A percentile compares a stretch with the other conserved stretches of the same genome.
phyloP scores from a whole-genome alignment of 2,329 filamentous ascomycete species.

The Thielaviopsis ethacetica region DNA sequence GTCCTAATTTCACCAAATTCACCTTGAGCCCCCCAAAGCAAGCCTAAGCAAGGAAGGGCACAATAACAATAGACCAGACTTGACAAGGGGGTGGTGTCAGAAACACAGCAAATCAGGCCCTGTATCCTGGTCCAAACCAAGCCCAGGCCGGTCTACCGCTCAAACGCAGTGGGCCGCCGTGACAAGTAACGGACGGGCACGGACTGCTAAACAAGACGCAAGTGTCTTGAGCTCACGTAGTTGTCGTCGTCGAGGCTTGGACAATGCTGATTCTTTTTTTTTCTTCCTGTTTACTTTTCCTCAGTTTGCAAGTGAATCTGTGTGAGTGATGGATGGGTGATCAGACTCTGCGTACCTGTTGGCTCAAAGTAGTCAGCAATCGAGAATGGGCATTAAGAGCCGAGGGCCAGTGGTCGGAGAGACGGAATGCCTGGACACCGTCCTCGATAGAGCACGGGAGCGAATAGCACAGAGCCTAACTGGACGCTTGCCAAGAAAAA shows the following conservation, averaged over 20 bases:
- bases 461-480: background rate
- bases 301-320: background rate
- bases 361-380: background rate
- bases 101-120: conserved; percentile 1
- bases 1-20: background rate
- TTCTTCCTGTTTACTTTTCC: background rate
- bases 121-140: conserved; percentile 1
- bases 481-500: background rate
- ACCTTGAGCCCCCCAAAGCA: background rate
- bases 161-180: background rate
- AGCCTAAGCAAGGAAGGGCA: background rate
- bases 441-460: background rate
- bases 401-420: background rate
- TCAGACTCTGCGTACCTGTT: background rate
- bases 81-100: conserved; percentile 5
- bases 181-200: conserved; percentile 3
- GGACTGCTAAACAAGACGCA: background rate
- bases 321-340: background rate
- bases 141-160: background rate
- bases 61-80: background rate
- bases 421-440: background rate
- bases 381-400: background rate
- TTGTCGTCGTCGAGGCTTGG: too few relatives aligned
- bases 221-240: background rate
- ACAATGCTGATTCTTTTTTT: too few relatives aligned